These are phyloP conservation scores for Populus euphratica DNA, from an alignment of 345 rosid species.

Conservation along the genomic window DNA sequence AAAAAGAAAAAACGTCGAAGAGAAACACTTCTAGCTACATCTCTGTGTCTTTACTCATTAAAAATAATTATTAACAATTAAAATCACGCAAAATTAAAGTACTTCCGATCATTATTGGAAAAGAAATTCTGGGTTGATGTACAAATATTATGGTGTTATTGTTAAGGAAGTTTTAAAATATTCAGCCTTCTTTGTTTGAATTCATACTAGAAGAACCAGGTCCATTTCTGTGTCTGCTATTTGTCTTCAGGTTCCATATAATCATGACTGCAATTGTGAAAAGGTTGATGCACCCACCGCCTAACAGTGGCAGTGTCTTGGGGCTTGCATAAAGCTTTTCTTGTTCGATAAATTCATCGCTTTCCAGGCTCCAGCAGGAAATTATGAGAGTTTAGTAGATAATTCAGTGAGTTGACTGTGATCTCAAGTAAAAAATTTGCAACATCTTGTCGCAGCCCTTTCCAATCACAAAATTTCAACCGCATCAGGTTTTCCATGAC, in stretches of 20 bases:
- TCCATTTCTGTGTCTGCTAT: no score
- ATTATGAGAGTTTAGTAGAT: background rate
- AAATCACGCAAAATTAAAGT: background rate
- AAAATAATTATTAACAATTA: background rate
- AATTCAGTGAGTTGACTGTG: background rate
- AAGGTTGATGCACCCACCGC: background rate
- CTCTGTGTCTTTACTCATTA: background rate
- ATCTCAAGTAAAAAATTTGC: background rate
- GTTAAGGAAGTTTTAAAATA: no score
- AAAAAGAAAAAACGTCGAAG: background rate
- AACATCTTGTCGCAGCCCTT: background rate
- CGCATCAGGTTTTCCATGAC: background rate
- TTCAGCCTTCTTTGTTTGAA: no score
- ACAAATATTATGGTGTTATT: no score
- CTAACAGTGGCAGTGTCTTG: background rate
- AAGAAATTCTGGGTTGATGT: no score
- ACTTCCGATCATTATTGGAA: background rate
- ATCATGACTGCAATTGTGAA: no score
- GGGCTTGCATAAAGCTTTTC: background rate
- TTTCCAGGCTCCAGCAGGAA: background rate
- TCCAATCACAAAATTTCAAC: background rate
- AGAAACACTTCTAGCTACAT: background rate
- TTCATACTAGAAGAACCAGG: no score
- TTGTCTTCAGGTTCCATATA: no score
- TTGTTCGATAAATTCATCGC: background rate